A percentile compares a stretch with the other conserved stretches of the same genome.
phyloP scores from a whole-genome alignment of 495 filamentous ascomycete genomes.

The Tuber magnatum region DNA sequence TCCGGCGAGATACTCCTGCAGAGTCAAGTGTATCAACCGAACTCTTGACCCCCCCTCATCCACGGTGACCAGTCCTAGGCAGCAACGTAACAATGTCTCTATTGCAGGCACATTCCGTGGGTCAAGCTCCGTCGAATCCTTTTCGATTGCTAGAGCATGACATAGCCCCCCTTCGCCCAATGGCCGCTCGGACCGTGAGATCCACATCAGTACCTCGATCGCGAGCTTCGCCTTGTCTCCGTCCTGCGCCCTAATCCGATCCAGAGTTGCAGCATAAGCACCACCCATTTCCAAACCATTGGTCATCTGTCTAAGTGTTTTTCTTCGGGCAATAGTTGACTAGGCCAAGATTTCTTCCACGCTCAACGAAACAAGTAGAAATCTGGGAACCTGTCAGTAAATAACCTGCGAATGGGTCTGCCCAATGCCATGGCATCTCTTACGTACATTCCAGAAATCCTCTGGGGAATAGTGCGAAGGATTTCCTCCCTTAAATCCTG shows the following conservation, averaged over 20 bases:
- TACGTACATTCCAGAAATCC: background rate
- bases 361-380: background rate
- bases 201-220: background rate
- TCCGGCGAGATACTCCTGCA: background rate
- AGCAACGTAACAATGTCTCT: background rate
- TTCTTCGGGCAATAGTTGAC: background rate
- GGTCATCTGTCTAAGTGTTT: background rate
- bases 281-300: background rate
- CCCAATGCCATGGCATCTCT: background rate
- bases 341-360: background rate
- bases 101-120: background rate
- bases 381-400: background rate
- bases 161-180: background rate
- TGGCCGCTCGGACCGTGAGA: background rate
- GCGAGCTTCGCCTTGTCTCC: background rate
- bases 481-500: background rate
- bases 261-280: background rate
- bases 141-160: background rate
- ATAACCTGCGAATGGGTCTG: background rate
- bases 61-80: background rate
- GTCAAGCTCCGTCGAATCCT: background rate
- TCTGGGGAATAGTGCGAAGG: background rate
- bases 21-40: background rate
- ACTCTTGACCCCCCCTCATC: background rate
- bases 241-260: background rate